phyloP scores from a whole-genome alignment of 768 basidiomycete species.

The Termitomyces sp. region DNA sequence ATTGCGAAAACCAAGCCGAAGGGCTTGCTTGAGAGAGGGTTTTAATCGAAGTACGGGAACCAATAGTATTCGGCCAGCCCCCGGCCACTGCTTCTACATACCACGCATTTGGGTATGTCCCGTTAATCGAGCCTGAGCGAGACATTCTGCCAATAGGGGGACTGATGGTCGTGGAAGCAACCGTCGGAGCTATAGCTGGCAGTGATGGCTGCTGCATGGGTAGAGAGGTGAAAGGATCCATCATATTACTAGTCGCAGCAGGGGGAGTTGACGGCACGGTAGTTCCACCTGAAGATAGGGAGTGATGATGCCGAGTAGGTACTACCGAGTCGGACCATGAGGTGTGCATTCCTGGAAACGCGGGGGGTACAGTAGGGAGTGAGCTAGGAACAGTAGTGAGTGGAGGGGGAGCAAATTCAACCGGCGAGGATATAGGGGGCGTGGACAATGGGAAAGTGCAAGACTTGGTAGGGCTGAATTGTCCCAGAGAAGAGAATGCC shows the following conservation, averaged over 20 bases:
- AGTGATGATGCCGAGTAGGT: constrained; percentile 36
- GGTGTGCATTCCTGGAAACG: constrained; percentile 26
- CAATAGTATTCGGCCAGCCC: constrained; percentile 15
- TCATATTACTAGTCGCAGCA: constrained; percentile 8
- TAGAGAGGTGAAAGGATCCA: constrained; percentile 15
- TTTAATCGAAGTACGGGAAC: not conserved
- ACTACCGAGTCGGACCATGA: constrained; percentile 36
- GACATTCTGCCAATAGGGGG: constrained; percentile 48
- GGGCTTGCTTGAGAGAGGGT: constrained; percentile 3
- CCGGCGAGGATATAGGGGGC: constrained; percentile 14
- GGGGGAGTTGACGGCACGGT: constrained; percentile 16
- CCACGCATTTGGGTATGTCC: constrained; percentile 33
- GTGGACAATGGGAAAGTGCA: constrained; percentile 19
- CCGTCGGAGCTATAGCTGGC: constrained; percentile 8
- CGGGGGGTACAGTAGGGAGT: constrained; percentile 13
- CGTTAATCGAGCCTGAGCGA: constrained; percentile 52
- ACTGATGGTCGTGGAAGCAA: constrained; percentile 20
- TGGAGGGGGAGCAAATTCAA: constrained; percentile 15
- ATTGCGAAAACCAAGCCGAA: constrained; percentile 13
- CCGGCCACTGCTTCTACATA: constrained; percentile 26
- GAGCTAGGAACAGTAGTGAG: constrained; percentile 10
- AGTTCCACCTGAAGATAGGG: constrained; percentile 29
- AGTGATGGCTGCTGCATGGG: constrained; percentile 18
- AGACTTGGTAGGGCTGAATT: constrained; percentile 22
- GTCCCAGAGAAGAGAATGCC: constrained; percentile 21